Percentiles rank a stretch among this genome's conserved stretches.
phyloP scores from a whole-genome alignment of 2,329 filamentous ascomycete genomes.

The Colletotrichum lini region DNA sequence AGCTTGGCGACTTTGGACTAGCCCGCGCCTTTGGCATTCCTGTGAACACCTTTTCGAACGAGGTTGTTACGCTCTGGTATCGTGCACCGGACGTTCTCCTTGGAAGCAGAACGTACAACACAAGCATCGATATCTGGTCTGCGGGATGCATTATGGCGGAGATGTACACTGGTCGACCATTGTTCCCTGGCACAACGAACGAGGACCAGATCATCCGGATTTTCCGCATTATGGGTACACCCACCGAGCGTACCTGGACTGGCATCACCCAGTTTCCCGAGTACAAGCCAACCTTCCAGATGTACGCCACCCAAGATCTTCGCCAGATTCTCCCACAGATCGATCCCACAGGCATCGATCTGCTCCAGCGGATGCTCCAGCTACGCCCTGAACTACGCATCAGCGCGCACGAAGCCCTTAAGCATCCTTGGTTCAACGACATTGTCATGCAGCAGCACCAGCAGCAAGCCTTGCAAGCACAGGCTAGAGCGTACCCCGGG shows the following conservation, averaged over 20 bases:
- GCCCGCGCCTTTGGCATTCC: slow-evolving; percentile 96
- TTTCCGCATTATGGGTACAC: slow-evolving; percentile 98
- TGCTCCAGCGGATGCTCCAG: slow-evolving; percentile 92
- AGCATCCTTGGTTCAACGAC: slow-evolving; percentile 94
- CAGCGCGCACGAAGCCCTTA: slow-evolving; percentile 86
- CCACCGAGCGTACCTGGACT: slow-evolving; percentile 94
- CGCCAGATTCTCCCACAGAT: slow-evolving; percentile 90
- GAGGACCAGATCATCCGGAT: slow-evolving; percentile 98
- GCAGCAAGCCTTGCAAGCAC: slow-evolving; percentile 60
- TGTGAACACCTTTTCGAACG: slow-evolving; percentile 98
- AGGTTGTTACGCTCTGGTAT: slow-evolving; percentile 98
- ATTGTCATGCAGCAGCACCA: slow-evolving; percentile 71
- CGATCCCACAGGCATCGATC: slow-evolving; percentile 87
- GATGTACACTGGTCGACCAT: slow-evolving; percentile 95
- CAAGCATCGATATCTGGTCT: slow-evolving; percentile 99
- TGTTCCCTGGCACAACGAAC: slow-evolving; percentile 98
- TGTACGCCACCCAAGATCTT: slow-evolving; percentile 93
- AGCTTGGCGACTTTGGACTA: slow-evolving; percentile 94
- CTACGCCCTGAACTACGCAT: slow-evolving; percentile 92
- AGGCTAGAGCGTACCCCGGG: slow-evolving; percentile 57
- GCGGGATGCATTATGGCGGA: slow-evolving; percentile 99
- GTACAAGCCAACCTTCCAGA: slow-evolving; percentile 95
- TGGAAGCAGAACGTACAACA: slow-evolving; percentile 96
- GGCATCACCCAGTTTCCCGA: slow-evolving; percentile 96
- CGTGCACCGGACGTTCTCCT: slow-evolving; percentile 95